Evolutionary conservation across 495 filamentous ascomycete genomes (phyloP), one percentile per base, ranked within the genome.

Genomic region (Sphaerosporella brunnea): DNA sequence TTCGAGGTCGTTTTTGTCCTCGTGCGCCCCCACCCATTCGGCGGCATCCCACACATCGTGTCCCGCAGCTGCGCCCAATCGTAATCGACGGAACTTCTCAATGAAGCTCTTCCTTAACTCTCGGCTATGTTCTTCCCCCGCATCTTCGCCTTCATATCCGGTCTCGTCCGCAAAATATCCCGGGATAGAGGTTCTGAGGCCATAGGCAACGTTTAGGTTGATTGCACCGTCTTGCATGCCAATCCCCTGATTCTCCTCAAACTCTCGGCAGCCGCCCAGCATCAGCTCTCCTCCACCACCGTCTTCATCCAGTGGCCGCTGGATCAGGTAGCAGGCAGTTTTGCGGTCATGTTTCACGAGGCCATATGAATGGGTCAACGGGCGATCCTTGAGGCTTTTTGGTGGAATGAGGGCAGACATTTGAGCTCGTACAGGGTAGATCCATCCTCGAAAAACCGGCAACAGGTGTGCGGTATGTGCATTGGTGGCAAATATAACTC

Each of bases 401-500:
- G 65, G 65, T 1, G 82, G 79, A 0, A 72, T 51, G 9, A 90
- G 71, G 0, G 81, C 75, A 21, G 73, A 75, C 68, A 90, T 78
- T 42, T 82, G 76, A 1, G 80, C 80, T 15, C 80, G 67, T 0
- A 84, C 77, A 0, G 85, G 85, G 24, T 84, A 79, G 48, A 92
- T 77, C 11, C 83, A 65, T 46, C 79, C 79, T 20, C 66, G 60
- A 46, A 92, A 77, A 0, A 62, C 58, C 0, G 81, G 83, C 8
- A 92, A 66, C 2, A 92, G 68, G 51, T 80, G 69, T 0, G 75
- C 76, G 0, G 80, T 84, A 51, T 85, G 83, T 2, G 65, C 85
- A 52, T 93, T 92, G 0, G 82, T 87, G 8, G 79, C 77, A 34
- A 93, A 71, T 4, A 92, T 68, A 18, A 92, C 69, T 44, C 77